Evolutionary conservation across 768 basidiomycete species (phyloP), one percentile per base, ranked within the genome.

Genomic region (Lyophyllum shimeji): DNA sequence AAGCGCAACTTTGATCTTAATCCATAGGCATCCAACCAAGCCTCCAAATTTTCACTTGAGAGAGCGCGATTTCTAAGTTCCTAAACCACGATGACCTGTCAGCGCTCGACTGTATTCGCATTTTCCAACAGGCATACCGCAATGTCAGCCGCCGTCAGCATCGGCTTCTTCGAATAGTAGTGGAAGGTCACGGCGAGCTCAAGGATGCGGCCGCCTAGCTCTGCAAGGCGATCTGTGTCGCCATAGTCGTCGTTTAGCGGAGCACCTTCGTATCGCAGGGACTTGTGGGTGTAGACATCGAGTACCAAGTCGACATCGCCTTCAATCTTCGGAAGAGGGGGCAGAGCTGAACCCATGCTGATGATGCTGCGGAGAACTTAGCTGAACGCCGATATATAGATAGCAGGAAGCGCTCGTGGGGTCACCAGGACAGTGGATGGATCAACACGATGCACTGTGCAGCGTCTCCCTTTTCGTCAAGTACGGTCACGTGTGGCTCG

Each of bases 221-320:
- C 76, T 6, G 79, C 79, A 12, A 90, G 77, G 44, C 89, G 82
- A 21, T 82, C 78, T 20, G 75, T 76, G 61, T 84, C 82, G 11
- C 85, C 84, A 60, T 85, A 85, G 40, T 79, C 76, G 4, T 78
- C 71, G 25, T 77, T 78, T 60, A 67, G 47, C 3, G 55, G 51
- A 3, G 67, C 61, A 11, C 61, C 61, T 7, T 50, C 13, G 42
- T 56, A 47, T 54, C 74, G 71, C 18, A 81, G 60, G 2, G 80
- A 75, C 27, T 65, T 67, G 51, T 86, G 83, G 0, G 79, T 82
- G 67, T 75, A 82, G 49, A 87, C 76, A 60, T 86, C 84, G 52
- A 88, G 77, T 46, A 83, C 66, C 45, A 85, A 68, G 46, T 81
- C 77, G 44, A 71, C 48, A 56, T 85, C 80, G 8, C 81, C 83